Percentiles rank a stretch among this genome's conserved stretches.
Evolutionary conservation across 352 stramenopile genomes (phyloP).

Genomic region (Bremia lactucae): DNA sequence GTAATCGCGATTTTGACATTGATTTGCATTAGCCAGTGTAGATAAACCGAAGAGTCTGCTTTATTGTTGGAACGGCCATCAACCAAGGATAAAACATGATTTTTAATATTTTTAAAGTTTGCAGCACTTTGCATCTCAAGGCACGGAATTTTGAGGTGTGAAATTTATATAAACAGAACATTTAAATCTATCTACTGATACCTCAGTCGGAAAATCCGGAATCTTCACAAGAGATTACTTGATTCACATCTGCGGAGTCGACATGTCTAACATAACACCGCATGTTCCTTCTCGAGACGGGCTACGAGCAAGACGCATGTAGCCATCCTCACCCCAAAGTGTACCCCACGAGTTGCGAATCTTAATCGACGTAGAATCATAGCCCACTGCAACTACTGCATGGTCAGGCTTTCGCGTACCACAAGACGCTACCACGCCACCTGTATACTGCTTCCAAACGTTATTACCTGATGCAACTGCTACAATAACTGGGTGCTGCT

Average conservation of each 20-base stretch:
- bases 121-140: no score
- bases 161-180: no score
- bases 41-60: no score
- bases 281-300: slow-evolving; percentile 37
- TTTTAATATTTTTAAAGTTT: no score
- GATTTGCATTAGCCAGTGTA: no score
- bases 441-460: slow-evolving; percentile 95
- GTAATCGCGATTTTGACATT: no score
- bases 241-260: slow-evolving; percentile 23
- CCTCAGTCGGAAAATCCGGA: no score
- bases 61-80: no score
- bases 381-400: slow-evolving; percentile 93
- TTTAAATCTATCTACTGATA: no score
- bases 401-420: slow-evolving; percentile 90
- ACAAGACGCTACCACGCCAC: slow-evolving; percentile 77
- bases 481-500: slow-evolving; percentile 86
- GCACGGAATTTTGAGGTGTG: no score
- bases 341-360: slow-evolving; percentile 96
- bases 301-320: slow-evolving; percentile 84
- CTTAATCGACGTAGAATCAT: slow-evolving; percentile 87
- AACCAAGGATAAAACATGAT: no score
- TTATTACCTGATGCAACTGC: slow-evolving; percentile 91
- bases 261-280: slow-evolving; percentile 42
- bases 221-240: no score
- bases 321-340: slow-evolving; percentile 85